Evolutionary conservation across 495 filamentous ascomycete species (phyloP).

Genomic region (Friedmanniomyces simplex): DNA sequence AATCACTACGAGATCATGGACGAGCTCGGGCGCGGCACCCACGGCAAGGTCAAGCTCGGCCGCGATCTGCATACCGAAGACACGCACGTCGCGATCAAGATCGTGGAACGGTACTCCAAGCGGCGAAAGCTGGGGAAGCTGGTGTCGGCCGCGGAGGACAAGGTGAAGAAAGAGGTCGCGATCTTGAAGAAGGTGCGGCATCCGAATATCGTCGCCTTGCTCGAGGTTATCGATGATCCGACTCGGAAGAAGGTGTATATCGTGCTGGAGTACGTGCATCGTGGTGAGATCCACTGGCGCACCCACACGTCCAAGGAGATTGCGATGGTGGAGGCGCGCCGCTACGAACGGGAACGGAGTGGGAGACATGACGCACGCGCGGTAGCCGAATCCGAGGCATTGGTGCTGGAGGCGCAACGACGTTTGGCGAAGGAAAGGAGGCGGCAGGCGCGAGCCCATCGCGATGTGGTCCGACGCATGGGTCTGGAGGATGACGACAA

Average conservation of each 20-base stretch:
- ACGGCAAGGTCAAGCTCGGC: conserved; percentile 49
- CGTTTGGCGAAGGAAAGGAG: conserved; percentile 23
- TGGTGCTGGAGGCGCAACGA: conserved; percentile 26
- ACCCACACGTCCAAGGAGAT: conserved; percentile 72
- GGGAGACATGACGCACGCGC: conserved; percentile 34
- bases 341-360: conserved; percentile 59
- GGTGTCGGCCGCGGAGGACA: conserved; percentile 63
- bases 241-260: conserved; percentile 96
- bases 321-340: conserved; percentile 66
- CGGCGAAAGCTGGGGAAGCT: conserved; percentile 75
- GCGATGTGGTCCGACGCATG: conserved; percentile 8
- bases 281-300: conserved; percentile 89
- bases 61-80: conserved; percentile 45
- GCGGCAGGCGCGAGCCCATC: conserved; percentile 8
- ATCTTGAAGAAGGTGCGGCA: conserved; percentile 97
- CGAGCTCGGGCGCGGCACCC: conserved; percentile 88
- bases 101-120: conserved; percentile 91
- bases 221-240: conserved; percentile 97
- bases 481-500: conserved; percentile 7
- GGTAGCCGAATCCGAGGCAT: conserved; percentile 50
- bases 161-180: conserved; percentile 93
- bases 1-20: conserved; percentile 96
- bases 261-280: conserved; percentile 85
- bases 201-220: conserved; percentile 83
- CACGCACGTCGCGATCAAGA: conserved; percentile 77